Evolutionary conservation across 208 protist species (phyloP).

Genomic region (Leishmania arabica): DNA sequence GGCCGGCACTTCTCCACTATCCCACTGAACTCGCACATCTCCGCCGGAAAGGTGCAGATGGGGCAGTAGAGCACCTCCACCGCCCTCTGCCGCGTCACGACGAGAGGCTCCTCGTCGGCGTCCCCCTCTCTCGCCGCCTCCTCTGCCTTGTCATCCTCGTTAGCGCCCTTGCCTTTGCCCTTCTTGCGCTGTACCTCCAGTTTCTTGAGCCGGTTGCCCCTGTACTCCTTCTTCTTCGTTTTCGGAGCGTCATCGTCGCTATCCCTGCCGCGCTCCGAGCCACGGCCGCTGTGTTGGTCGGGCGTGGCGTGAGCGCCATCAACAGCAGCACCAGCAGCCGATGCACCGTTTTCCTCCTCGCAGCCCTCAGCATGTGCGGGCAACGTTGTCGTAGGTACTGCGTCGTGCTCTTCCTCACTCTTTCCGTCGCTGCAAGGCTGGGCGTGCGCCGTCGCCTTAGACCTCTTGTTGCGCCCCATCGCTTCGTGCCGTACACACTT

Average conservation of each 20-base stretch:
- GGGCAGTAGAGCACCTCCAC: conserved; percentile 92
- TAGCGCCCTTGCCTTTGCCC: conserved; percentile 11
- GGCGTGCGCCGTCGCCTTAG: conserved; percentile 33
- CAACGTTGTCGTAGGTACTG: neutral
- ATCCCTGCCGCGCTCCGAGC: conserved; percentile 1
- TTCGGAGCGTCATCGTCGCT: conserved; percentile 14
- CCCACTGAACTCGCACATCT: conserved; percentile 93
- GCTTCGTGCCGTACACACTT: no score
- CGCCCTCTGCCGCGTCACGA: conserved; percentile 43
- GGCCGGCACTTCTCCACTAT: conserved; percentile 92
- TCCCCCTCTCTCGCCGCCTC: conserved; percentile 11
- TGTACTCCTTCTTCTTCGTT: conserved; percentile 75
- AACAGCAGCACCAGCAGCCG: neutral
- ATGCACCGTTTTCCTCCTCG: neutral
- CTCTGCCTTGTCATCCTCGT: conserved; percentile 16
- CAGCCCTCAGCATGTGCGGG: neutral
- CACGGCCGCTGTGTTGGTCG: neutral
- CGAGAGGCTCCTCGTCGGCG: conserved; percentile 31
- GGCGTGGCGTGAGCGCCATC: neutral
- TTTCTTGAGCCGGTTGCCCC: conserved; percentile 56
- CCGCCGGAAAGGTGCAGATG: conserved; percentile 89
- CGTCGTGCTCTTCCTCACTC: conserved; percentile 22
- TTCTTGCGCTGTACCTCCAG: conserved; percentile 35
- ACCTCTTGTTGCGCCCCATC: conserved; percentile 72
- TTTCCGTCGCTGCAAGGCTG: conserved; percentile 30